These are phyloP conservation scores for Phialophora tarda DNA, from an alignment of 2,329 filamentous ascomycete genomes.

Conservation along the genomic window DNA sequence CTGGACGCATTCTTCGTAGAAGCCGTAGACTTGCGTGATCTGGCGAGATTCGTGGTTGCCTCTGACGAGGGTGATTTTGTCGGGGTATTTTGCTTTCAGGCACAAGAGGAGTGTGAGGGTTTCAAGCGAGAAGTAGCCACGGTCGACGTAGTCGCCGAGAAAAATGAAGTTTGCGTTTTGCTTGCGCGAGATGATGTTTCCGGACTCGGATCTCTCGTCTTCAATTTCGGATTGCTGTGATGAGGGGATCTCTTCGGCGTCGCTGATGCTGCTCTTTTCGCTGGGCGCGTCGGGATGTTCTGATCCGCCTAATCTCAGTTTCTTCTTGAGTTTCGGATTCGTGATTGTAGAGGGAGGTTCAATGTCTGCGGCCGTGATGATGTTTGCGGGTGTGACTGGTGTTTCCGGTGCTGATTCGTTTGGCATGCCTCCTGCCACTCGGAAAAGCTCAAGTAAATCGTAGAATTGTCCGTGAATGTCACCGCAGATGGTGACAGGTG, in stretches of 20 bases:
- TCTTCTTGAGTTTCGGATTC: conserved; percentile 83
- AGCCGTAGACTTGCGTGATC: conserved; percentile 79
- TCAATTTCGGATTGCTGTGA: conserved; percentile 49
- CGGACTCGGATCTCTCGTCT: conserved; percentile 45
- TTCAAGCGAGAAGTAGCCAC: conserved; percentile 75
- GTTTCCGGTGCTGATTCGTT: conserved; percentile 68
- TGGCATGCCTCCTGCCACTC: conserved; percentile 95
- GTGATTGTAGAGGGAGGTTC: conserved; percentile 89
- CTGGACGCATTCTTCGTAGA: conserved; percentile 77
- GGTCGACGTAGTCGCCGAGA: conserved; percentile 74
- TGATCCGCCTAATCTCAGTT: conserved; percentile 65
- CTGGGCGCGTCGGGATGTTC: conserved; percentile 36
- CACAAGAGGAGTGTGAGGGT: conserved; percentile 68
- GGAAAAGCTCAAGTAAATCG: conserved; percentile 94
- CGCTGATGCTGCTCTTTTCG: conserved; percentile 42
- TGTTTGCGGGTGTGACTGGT: conserved; percentile 70
- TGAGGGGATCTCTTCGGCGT: conserved; percentile 55
- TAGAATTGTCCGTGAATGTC: conserved; percentile 99
- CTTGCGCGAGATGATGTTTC: conserved; percentile 50
- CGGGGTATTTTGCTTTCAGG: conserved; percentile 63
- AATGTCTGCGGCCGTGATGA: conserved; percentile 89
- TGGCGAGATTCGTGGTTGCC: conserved; percentile 78
- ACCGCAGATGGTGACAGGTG: conserved; percentile 94
- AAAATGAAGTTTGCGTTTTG: conserved; percentile 72
- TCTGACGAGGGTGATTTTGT: conserved; percentile 73